Conservation (phyloP, 139 green algal species). For the Marvania coccoides region DNA sequence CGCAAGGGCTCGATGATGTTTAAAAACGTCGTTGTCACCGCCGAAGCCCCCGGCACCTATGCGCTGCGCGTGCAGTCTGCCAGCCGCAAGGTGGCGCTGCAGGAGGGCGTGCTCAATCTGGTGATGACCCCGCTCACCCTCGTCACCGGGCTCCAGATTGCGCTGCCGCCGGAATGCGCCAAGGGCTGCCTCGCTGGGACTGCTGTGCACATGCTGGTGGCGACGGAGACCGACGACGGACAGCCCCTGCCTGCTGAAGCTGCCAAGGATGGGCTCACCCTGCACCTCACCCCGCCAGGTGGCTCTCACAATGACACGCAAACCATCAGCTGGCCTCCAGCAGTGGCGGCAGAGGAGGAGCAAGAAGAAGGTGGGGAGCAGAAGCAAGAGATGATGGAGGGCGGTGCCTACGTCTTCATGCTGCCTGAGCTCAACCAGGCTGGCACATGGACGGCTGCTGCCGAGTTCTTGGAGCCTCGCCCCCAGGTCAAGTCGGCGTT, state of each 20-base stretch:
- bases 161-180: not conserved
- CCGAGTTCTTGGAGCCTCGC: constrained; percentile 40
- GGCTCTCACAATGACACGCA: constrained; percentile 1
- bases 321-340: not conserved
- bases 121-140: constrained; percentile 24
- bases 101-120: constrained; percentile 31
- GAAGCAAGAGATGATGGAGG: not conserved
- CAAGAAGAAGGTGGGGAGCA: too few species aligned
- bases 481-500: constrained; percentile 30
- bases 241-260: constrained; percentile 19
- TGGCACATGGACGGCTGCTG: constrained; percentile 32
- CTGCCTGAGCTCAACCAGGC: constrained; percentile 15
- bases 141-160: constrained; percentile 17
- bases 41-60: constrained; percentile 40
- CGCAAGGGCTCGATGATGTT: constrained; percentile 39
- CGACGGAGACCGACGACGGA: constrained; percentile 40
- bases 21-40: constrained; percentile 37
- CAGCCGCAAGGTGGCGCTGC: constrained; percentile 42
- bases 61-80: constrained; percentile 24
- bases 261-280: constrained; percentile 12
- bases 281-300: constrained; percentile 24
- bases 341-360: not conserved
- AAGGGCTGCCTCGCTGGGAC: not conserved
- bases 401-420: not conserved
- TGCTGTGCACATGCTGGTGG: not conserved